phyloP scores from a whole-genome alignment of 129 eudicot genomes.

The Chrysanthemum makinoi region DNA sequence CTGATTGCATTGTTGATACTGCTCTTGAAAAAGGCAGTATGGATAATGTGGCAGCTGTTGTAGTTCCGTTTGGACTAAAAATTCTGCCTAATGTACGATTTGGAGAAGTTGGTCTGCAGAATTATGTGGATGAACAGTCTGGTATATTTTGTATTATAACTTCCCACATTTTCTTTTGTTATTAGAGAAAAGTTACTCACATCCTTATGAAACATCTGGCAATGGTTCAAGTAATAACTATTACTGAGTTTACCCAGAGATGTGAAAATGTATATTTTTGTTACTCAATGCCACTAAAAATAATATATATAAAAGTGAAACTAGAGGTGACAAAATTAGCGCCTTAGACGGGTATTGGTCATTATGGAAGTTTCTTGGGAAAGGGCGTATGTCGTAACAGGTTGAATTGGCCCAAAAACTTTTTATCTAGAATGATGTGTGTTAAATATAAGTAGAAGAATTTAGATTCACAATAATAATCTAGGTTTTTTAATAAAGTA shows the following conservation, averaged over 20 bases:
- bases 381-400: neutral
- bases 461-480: no score
- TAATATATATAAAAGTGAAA: neutral
- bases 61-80: slow-evolving; percentile 58
- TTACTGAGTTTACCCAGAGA: slow-evolving; percentile 9
- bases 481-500: no score
- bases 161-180: neutral
- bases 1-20: slow-evolving; percentile 82
- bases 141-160: slow-evolving; percentile 12
- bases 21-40: slow-evolving; percentile 76
- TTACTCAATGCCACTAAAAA: neutral
- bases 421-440: neutral
- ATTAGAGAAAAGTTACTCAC: no score
- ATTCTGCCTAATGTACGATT: slow-evolving; percentile 21
- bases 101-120: slow-evolving; percentile 37
- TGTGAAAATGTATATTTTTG: slow-evolving; percentile 14
- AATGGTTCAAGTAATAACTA: slow-evolving; percentile 13
- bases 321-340: neutral
- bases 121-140: slow-evolving; percentile 35
- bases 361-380: neutral
- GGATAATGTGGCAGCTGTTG: slow-evolving; percentile 88
- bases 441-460: no score
- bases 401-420: neutral
- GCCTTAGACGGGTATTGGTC: neutral
- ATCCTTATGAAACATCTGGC: neutral